Percentiles rank a stretch among this genome's conserved stretches.
Conservation (phyloP, 805 yeast genomes). For the Ogataea naganishii region DNA sequence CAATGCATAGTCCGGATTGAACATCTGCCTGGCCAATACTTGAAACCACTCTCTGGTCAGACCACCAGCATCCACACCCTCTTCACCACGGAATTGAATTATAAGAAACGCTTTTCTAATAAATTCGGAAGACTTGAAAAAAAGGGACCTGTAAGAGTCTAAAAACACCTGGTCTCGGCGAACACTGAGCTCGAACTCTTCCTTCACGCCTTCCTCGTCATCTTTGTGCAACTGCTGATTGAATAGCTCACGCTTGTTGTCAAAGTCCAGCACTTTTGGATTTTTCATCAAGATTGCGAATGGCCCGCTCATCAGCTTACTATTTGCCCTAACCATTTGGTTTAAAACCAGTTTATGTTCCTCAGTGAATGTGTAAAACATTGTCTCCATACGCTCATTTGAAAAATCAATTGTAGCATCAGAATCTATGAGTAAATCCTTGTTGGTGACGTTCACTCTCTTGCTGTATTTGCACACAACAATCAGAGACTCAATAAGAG, state of each 20-base stretch:
- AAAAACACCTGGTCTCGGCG: slow-evolving; percentile 86
- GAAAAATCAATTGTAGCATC: slow-evolving; percentile 57
- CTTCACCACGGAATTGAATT: slow-evolving; percentile 83
- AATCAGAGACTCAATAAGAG: slow-evolving; percentile 87
- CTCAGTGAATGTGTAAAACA: slow-evolving; percentile 82
- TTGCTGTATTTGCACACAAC: slow-evolving; percentile 89
- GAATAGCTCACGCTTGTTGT: slow-evolving; percentile 83
- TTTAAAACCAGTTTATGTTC: slow-evolving; percentile 82
- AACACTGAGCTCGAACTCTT: slow-evolving; percentile 55
- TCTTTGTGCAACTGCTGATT: slow-evolving; percentile 59
- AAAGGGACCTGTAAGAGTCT: slow-evolving; percentile 79
- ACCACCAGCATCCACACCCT: slow-evolving; percentile 98
- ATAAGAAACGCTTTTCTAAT: slow-evolving; percentile 66
- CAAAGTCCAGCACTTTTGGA: slow-evolving; percentile 87
- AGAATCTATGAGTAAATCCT: slow-evolving; percentile 53
- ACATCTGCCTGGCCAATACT: slow-evolving; percentile 87
- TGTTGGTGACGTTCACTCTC: slow-evolving; percentile 45
- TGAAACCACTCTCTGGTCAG: slow-evolving; percentile 97
- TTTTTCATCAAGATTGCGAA: slow-evolving; percentile 82
- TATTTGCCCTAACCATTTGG: slow-evolving; percentile 84
- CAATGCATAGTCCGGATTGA: slow-evolving; percentile 89
- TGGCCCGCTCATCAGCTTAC: slow-evolving; percentile 93
- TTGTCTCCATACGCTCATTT: slow-evolving; percentile 64
- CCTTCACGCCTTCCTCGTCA: slow-evolving; percentile 26
- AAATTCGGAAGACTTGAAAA: slow-evolving; percentile 69